Conservation (phyloP, 2,329 filamentous ascomycete species). For the Ophiobolus disseminans region DNA sequence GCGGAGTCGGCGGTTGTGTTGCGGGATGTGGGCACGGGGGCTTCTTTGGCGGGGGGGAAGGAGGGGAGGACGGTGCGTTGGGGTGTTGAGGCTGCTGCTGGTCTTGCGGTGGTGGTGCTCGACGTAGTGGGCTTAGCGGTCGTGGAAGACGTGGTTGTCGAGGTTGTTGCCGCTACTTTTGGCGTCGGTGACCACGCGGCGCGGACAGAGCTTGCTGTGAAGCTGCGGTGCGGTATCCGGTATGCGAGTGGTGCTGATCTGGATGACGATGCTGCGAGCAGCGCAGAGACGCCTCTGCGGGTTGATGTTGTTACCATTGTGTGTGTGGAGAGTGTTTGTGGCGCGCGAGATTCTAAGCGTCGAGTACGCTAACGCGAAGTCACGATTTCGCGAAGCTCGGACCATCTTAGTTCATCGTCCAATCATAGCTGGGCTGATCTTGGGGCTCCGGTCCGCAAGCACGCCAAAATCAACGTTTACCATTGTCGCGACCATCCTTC, state of each 20-base stretch:
- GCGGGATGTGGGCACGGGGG: slow-evolving; percentile 46
- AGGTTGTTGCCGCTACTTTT: slow-evolving; percentile 20
- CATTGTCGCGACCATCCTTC: too few relatives aligned
- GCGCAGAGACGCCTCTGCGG: slow-evolving; percentile 25
- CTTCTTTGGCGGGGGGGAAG: slow-evolving; percentile 40
- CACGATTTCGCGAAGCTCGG: slow-evolving; percentile 16
- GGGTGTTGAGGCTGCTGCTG: slow-evolving; percentile 18
- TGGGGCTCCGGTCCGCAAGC: too few relatives aligned
- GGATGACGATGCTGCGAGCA: slow-evolving; percentile 24
- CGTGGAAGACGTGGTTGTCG: slow-evolving; percentile 12
- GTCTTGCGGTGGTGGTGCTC: not conserved
- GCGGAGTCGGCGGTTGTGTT: slow-evolving; percentile 38
- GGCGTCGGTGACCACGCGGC: slow-evolving; percentile 35
- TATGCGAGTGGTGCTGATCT: slow-evolving; percentile 20
- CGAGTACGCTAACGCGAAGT: slow-evolving; percentile 18
- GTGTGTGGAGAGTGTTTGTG: not conserved
- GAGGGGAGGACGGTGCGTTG: slow-evolving; percentile 37
- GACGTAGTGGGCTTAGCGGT: slow-evolving; percentile 18
- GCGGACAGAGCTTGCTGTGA: slow-evolving; percentile 28
- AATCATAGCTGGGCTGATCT: not conserved
- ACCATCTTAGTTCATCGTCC: not conserved
- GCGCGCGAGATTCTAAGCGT: not conserved
- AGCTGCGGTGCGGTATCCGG: slow-evolving; percentile 25
- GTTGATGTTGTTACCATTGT: slow-evolving; percentile 29
- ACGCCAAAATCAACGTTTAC: too few relatives aligned